Evolutionary conservation across 768 basidiomycete species (phyloP), one percentile per base, ranked within the genome.

Genomic region (Pholiota molesta): DNA sequence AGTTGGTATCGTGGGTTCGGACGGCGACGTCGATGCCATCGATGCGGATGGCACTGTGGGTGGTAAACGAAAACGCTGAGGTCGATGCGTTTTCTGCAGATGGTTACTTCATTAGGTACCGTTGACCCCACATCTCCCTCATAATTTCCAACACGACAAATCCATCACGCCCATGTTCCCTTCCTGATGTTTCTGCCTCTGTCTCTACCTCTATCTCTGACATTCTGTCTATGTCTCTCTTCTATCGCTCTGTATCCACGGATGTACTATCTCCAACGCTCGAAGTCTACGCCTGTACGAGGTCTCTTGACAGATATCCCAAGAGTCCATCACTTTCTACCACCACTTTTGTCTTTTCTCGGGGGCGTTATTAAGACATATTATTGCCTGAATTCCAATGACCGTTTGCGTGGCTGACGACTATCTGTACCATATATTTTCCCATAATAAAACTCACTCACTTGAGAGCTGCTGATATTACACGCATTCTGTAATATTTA

Each of bases 61-160:
- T 44, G 77, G 70, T 28, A 76, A 76, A 61, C 63, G 75, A 67
- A 78, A 78, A 62, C 71, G 75, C 59, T 77, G 66, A 71, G 42
- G 6, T 40, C 14, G 39, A 8, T 40, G 39, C 31, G 31, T 31
- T 31, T 31, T 31, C n/a, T n/a, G 39, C 39, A 16, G 39, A 7
- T 40, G 39, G 39, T 40, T 2, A 16, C n/a, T 40, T 44, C 17
- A 0, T 17, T 44, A 44, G 42, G 42, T 44, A 44, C 42, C 19
- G 42, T 44, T 44, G 14, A 40, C 14, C 14, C 39, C 39, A 31
- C 1, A 7, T 31, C 31, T 21, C n/a, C 42, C 42, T 49, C 47
- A 26, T 26, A 19, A 13, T 10, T 49, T 10, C 10, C 21, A 26
- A 21, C 23, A 21, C 13, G 19, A 37, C 35, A 9, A 37, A 9